Conservation (phyloP, 2,329 filamentous ascomycete species). For the Ascochyta rabiei region DNA sequence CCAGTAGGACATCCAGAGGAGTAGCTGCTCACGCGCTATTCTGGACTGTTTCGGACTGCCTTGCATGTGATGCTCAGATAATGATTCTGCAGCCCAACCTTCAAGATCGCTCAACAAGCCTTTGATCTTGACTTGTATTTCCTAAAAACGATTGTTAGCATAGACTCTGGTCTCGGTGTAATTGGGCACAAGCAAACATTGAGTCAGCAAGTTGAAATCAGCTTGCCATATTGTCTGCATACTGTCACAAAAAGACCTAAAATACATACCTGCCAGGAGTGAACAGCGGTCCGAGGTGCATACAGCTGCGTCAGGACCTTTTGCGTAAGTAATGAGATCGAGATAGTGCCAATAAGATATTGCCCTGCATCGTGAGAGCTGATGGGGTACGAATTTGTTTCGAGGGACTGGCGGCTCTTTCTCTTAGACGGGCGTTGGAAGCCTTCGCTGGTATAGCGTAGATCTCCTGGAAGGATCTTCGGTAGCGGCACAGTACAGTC, state of each 20-base stretch:
- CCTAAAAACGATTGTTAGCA: slow-evolving; percentile 13
- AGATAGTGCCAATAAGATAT: slow-evolving; percentile 22
- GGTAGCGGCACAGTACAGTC: slow-evolving; percentile 45
- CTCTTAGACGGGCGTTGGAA: neutral
- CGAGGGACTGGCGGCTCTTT: neutral
- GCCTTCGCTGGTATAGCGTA: neutral
- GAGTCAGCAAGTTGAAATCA: too few species aligned
- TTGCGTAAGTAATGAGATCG: slow-evolving; percentile 41
- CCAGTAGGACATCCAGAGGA: slow-evolving; percentile 38
- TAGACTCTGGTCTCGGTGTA: neutral
- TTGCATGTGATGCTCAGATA: slow-evolving; percentile 1
- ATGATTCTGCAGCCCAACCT: slow-evolving; percentile 37
- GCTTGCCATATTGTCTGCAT: neutral
- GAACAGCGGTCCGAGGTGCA: slow-evolving; percentile 37
- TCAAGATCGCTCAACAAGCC: slow-evolving; percentile 39
- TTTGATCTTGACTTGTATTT: slow-evolving; percentile 41
- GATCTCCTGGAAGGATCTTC: neutral
- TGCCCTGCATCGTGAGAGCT: neutral
- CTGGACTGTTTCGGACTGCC: neutral
- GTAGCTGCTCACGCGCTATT: slow-evolving; percentile 23
- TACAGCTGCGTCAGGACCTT: slow-evolving; percentile 44
- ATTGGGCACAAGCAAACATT: too few species aligned
- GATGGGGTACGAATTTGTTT: neutral
- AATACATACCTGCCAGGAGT: slow-evolving; percentile 43
- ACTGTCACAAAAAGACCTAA: neutral